Conservation (phyloP, 805 yeast genomes). For the Monosporozyma siamensis region DNA sequence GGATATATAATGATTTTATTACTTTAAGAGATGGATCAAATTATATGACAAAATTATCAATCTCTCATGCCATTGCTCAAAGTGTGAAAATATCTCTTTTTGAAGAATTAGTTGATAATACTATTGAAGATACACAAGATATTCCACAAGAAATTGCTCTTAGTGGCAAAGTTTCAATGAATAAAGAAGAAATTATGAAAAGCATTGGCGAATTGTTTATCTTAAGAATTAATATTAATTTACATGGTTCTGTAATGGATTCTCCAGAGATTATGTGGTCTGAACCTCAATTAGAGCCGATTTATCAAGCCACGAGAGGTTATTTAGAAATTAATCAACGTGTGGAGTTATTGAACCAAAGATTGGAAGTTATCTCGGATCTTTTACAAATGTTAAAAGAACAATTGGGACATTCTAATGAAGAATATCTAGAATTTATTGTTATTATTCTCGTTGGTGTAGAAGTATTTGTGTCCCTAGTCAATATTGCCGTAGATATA, state of each 20-base stretch:
- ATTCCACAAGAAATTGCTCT: conserved; percentile 93
- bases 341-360: conserved; percentile 79
- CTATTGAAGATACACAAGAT: conserved; percentile 94
- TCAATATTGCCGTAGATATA: conserved; percentile 64
- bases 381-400: conserved; percentile 92
- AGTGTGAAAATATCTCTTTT: conserved; percentile 90
- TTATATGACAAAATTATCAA: conserved; percentile 84
- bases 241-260: conserved; percentile 84
- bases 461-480: conserved; percentile 79
- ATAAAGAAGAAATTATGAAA: conserved; percentile 91
- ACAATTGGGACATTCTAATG: conserved; percentile 90
- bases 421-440: conserved; percentile 82
- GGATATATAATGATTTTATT: conserved; percentile 91
- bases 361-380: conserved; percentile 89
- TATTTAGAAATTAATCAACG: conserved; percentile 92
- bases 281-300: conserved; percentile 95
- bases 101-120: conserved; percentile 92
- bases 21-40: conserved; percentile 81
- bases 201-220: conserved; percentile 94
- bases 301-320: conserved; percentile 94
- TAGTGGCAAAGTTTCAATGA: conserved; percentile 92
- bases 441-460: conserved; percentile 88
- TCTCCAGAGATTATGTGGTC: conserved; percentile 99
- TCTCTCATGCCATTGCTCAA: conserved; percentile 93
- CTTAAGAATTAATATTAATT: conserved; percentile 67